Conservation (phyloP, 2,329 filamentous ascomycete species). For the Fusarium sp. region DNA sequence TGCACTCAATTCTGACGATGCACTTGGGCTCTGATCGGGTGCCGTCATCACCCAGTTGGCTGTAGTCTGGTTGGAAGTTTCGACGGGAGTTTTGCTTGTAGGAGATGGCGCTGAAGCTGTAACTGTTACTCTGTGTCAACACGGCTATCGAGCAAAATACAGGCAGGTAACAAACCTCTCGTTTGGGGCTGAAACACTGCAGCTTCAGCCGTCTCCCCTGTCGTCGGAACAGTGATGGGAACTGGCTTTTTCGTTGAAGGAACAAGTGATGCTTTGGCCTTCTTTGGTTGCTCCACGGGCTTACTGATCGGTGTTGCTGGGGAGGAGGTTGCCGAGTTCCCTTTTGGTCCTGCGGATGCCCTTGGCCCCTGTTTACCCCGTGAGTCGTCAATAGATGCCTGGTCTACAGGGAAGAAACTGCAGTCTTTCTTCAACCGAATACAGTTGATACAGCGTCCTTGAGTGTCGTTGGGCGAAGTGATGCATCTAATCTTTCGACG, state of each 20-base stretch:
- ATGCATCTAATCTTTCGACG: conserved; percentile 94
- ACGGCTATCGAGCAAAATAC: conserved; percentile 22
- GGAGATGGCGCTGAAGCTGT: conserved; percentile 31
- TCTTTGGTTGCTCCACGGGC: conserved; percentile 55
- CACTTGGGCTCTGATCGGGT: conserved; percentile 52
- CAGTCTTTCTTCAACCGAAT: conserved; percentile 95
- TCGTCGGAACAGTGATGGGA: conserved; percentile 57
- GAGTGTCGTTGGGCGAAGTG: conserved; percentile 75
- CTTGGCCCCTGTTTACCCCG: conserved; percentile 58
- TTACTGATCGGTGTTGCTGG: conserved; percentile 59
- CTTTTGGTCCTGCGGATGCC: conserved; percentile 54
- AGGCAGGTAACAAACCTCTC: conserved; percentile 56
- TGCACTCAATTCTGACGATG: conserved; percentile 58
- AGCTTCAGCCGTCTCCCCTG: conserved; percentile 54
- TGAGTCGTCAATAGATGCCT: conserved; percentile 67
- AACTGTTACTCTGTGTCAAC: conserved; percentile 6
- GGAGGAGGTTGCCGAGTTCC: conserved; percentile 62
- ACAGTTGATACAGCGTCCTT: conserved; percentile 89
- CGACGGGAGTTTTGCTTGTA: conserved; percentile 15
- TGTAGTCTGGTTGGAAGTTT: conserved; percentile 54
- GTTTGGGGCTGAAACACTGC: conserved; percentile 55
- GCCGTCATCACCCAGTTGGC: conserved; percentile 61
- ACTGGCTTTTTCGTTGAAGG: conserved; percentile 60
- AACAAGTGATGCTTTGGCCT: conserved; percentile 54
- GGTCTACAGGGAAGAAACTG: conserved; percentile 90